Conservation (phyloP, 2,329 filamentous ascomycete species). For the Metarhizium sp. region DNA sequence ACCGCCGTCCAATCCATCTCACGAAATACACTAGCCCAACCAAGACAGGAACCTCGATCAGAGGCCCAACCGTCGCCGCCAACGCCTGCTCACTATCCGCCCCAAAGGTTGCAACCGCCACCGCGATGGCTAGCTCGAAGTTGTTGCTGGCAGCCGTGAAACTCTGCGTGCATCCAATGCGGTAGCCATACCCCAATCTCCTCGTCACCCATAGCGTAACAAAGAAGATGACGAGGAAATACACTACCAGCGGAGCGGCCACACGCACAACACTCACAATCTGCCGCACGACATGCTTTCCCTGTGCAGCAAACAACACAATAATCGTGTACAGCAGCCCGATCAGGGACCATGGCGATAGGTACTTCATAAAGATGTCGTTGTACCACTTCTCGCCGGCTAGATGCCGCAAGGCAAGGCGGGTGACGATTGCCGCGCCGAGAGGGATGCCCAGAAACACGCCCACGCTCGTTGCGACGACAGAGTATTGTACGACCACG, state of each 20-base stretch:
- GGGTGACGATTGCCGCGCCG: constrained; percentile 67
- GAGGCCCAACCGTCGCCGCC: constrained; percentile 71
- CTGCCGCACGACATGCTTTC: constrained; percentile 66
- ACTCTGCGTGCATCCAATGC: constrained; percentile 63
- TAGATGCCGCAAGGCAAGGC: constrained; percentile 48
- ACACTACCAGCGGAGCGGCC: constrained; percentile 70
- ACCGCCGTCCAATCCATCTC: constrained; percentile 4
- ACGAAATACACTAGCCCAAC: constrained; percentile 63
- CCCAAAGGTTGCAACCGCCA: constrained; percentile 74
- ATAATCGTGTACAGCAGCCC: constrained; percentile 82
- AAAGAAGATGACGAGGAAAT: constrained; percentile 70
- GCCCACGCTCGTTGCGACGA: constrained; percentile 70
- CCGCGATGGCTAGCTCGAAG: constrained; percentile 85
- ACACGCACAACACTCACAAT: constrained; percentile 77
- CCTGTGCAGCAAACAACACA: constrained; percentile 77
- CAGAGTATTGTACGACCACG: constrained; percentile 43
- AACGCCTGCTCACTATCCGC: constrained; percentile 70
- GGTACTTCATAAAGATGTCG: constrained; percentile 56
- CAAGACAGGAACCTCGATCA: constrained; percentile 81
- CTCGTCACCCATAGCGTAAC: constrained; percentile 52
- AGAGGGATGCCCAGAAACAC: constrained; percentile 82
- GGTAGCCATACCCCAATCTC: constrained; percentile 66
- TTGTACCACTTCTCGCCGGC: constrained; percentile 55
- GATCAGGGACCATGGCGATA: constrained; percentile 67
- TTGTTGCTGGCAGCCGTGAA: constrained; percentile 91